Percentiles rank a stretch among this genome's conserved stretches.
Conservation (phyloP, 768 basidiomycete species). For the Russula sp. region DNA sequence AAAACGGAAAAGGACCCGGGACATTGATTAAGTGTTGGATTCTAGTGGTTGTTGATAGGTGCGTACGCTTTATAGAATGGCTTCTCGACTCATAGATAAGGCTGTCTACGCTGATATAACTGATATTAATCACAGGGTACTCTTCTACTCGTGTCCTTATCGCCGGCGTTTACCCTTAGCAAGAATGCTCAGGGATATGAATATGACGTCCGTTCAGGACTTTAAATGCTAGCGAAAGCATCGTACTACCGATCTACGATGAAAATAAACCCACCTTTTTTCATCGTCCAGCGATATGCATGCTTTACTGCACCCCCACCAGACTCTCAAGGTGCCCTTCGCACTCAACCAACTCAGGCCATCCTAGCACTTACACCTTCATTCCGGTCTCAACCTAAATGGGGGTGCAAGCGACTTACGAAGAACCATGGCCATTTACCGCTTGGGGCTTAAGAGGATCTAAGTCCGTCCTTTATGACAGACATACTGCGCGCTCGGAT, state of each 20-base stretch:
- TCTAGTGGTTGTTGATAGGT: slow-evolving; percentile 5
- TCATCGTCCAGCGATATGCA: neutral
- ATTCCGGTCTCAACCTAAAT: neutral
- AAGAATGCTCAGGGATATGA: neutral
- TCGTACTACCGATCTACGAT: neutral
- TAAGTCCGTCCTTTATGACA: neutral
- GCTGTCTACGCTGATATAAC: neutral
- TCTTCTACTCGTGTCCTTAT: neutral
- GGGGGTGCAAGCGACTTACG: neutral
- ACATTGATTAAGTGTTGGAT: neutral
- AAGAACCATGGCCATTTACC: neutral
- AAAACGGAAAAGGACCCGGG: neutral
- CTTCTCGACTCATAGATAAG: neutral
- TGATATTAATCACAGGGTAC: neutral
- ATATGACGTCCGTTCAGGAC: neutral
- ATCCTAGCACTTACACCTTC: neutral
- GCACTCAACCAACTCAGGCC: neutral
- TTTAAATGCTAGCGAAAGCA: neutral
- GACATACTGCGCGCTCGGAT: neutral
- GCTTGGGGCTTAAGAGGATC: neutral
- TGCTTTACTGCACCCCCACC: neutral
- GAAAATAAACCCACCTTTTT: neutral
- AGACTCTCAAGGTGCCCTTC: neutral
- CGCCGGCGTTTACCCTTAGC: neutral
- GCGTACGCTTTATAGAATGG: neutral